Evolutionary conservation across 2,329 filamentous ascomycete species (phyloP).

Genomic region (Aureobasidium sp.): DNA sequence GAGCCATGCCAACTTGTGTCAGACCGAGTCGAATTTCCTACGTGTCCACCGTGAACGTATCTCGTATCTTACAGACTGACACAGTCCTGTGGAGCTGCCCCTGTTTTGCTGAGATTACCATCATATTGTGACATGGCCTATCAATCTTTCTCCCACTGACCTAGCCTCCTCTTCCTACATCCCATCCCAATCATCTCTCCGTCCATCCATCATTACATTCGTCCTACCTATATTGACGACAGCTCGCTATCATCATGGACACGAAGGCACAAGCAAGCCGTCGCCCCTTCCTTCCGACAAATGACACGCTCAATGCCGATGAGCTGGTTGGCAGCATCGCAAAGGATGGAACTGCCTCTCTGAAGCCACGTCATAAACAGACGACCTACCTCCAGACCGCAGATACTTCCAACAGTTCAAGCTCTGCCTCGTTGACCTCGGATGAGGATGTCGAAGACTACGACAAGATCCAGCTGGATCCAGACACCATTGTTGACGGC

Average conservation of each 20-base stretch:
- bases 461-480: constrained; percentile 40
- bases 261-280: neutral
- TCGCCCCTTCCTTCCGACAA: constrained; percentile 24
- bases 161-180: neutral
- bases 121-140: neutral
- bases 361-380: constrained; percentile 22
- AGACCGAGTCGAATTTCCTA: neutral
- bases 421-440: constrained; percentile 18
- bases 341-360: constrained; percentile 26
- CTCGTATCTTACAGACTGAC: neutral
- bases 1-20: constrained; percentile 7
- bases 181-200: neutral
- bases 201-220: neutral
- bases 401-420: neutral
- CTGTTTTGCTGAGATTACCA: neutral
- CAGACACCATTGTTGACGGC: constrained; percentile 40
- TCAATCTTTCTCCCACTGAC: neutral
- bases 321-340: constrained; percentile 28
- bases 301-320: constrained; percentile 28
- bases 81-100: neutral
- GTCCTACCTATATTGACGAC: neutral
- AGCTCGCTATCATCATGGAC: constrained; percentile 1
- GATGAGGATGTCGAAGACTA: constrained; percentile 47
- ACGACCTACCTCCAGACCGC: neutral
- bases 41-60: constrained; percentile 3